A percentile compares a stretch with the other conserved stretches of the same genome.
These are phyloP conservation scores for Physaria fendleri DNA, from an alignment of 345 rosid genomes.

Conservation along the genomic window DNA sequence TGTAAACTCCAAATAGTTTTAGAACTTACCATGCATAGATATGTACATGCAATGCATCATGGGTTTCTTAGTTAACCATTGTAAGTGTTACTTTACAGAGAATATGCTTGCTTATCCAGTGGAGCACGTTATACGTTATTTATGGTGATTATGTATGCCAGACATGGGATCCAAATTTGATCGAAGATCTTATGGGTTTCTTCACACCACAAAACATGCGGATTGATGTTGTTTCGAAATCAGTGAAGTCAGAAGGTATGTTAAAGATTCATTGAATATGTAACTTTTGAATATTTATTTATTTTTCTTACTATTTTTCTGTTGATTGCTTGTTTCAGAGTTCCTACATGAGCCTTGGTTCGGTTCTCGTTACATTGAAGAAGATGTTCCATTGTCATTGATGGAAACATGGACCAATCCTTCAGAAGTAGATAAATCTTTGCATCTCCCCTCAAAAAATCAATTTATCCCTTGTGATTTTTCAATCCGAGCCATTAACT, in stretches of 20 bases:
- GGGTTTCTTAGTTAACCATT: conserved; percentile 1
- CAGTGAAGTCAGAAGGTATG: conserved; percentile 57
- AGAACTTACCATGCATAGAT: not conserved
- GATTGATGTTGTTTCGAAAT: conserved; percentile 86
- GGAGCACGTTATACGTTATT: conserved; percentile 84
- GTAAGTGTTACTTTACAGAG: conserved; percentile 42
- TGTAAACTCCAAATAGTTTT: not conserved
- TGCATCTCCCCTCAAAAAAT: conserved; percentile 76
- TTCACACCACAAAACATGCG: conserved; percentile 90
- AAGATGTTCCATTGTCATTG: conserved; percentile 56
- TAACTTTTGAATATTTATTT: not conserved
- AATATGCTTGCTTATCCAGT: conserved; percentile 75
- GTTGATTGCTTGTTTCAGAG: conserved; percentile 41
- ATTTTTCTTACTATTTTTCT: conserved; percentile 2
- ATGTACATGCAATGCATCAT: not conserved
- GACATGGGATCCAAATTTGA: conserved; percentile 78
- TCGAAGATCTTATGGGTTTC: conserved; percentile 51
- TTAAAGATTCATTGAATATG: not conserved
- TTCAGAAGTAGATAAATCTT: conserved; percentile 51
- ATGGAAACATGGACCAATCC: conserved; percentile 80
- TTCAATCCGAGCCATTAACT: conserved; percentile 48
- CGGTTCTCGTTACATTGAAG: conserved; percentile 64
- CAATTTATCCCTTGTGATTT: conserved; percentile 85
- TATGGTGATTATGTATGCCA: conserved; percentile 75
- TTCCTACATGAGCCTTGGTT: conserved; percentile 81